Percentiles rank a stretch among this genome's conserved stretches.
Evolutionary conservation across 225 moss, liverwort and hornwort genomes (phyloP).

Genomic region (Asterella californica): DNA sequence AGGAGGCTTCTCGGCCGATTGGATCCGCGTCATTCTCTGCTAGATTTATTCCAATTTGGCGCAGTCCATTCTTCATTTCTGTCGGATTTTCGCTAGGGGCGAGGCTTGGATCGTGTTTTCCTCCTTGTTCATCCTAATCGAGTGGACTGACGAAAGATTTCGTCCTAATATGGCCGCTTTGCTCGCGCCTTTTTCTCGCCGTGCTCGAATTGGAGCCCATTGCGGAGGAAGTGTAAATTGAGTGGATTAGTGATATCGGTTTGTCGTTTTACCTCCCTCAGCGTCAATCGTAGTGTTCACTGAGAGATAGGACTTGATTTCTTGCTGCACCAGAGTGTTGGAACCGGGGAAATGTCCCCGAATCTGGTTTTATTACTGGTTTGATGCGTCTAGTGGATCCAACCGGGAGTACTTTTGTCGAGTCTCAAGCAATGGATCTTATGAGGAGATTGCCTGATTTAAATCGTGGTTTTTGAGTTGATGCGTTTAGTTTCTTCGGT

Average conservation of each 20-base stretch:
- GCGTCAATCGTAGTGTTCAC: neutral
- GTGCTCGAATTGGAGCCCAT: neutral
- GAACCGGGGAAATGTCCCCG: neutral
- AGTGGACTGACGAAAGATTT: neutral
- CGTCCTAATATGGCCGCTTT: neutral
- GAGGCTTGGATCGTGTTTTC: neutral
- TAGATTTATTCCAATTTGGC: neutral
- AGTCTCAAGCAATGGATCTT: neutral
- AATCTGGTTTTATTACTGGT: neutral
- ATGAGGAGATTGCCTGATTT: neutral
- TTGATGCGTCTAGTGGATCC: neutral
- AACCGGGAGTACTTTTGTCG: neutral
- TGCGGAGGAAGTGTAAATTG: neutral
- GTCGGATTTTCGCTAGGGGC: neutral
- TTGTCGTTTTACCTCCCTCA: neutral
- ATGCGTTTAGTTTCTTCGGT: neutral
- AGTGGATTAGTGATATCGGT: neutral
- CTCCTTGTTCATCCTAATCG: neutral
- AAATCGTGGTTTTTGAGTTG: neutral
- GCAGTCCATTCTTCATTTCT: neutral
- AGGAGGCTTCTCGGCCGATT: neutral
- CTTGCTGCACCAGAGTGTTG: neutral
- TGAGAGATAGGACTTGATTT: neutral
- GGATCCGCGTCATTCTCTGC: neutral
- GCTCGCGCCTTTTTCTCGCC: neutral